A percentile compares a stretch with the other conserved stretches of the same genome.
These are phyloP conservation scores for Moricandia moricandioides DNA, from an alignment of 345 rosid genomes.

Conservation along the genomic window DNA sequence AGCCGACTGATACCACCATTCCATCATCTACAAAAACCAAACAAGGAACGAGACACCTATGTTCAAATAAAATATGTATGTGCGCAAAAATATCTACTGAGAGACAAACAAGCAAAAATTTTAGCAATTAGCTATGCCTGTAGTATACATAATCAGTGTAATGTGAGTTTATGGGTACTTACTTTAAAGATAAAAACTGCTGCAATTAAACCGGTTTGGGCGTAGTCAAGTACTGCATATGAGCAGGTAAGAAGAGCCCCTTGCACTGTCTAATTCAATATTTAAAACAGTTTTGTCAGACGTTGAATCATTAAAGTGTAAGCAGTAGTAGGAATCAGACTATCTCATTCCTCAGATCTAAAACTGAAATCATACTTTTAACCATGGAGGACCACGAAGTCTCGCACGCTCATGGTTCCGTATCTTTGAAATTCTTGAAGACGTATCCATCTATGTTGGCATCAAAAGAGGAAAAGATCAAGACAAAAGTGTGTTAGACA, in stretches of 20 bases:
- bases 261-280: slow-evolving; percentile 63
- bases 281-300: slow-evolving; percentile 19
- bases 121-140: neutral
- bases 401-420: slow-evolving; percentile 87
- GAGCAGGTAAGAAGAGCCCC: slow-evolving; percentile 77
- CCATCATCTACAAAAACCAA: slow-evolving; percentile 75
- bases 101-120: neutral
- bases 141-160: too few relatives aligned
- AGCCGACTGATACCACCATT: slow-evolving; percentile 99
- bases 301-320: slow-evolving; percentile 1
- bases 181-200: slow-evolving; percentile 95
- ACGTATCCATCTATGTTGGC: slow-evolving; percentile 92
- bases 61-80: neutral
- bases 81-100: neutral
- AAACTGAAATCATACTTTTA: slow-evolving; percentile 57
- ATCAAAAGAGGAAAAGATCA: slow-evolving; percentile 34
- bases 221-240: slow-evolving; percentile 85
- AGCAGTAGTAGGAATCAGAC: slow-evolving; percentile 2
- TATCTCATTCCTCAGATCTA: neutral
- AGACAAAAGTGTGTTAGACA: slow-evolving; percentile 10
- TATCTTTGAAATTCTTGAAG: slow-evolving; percentile 95
- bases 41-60: neutral
- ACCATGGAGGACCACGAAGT: slow-evolving; percentile 96
- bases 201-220: slow-evolving; percentile 96
- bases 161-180: slow-evolving; percentile 40